These are phyloP conservation scores for Furcasterigmium sp. DNA, from an alignment of 2,329 filamentous ascomycete species.

Conservation along the genomic window DNA sequence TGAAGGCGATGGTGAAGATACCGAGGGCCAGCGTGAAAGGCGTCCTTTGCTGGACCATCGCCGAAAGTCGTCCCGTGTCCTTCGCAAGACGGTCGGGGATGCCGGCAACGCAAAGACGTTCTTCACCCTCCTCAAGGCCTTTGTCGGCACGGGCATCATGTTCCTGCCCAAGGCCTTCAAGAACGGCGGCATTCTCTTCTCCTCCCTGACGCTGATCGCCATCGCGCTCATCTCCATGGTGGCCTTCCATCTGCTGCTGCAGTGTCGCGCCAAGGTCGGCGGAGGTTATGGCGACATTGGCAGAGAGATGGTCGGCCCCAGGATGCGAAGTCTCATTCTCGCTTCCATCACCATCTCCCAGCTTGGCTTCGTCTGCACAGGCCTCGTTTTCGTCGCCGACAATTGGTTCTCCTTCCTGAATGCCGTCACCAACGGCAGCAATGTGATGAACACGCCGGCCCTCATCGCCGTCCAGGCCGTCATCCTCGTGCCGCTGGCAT, in stretches of 20 bases:
- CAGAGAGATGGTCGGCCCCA: constrained; percentile 56
- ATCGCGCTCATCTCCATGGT: constrained; percentile 63
- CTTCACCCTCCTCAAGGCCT: constrained; percentile 73
- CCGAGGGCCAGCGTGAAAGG: constrained; percentile 35
- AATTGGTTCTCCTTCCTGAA: constrained; percentile 64
- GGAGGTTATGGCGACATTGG: constrained; percentile 74
- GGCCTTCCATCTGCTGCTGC: constrained; percentile 67
- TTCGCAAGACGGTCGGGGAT: constrained; percentile 45
- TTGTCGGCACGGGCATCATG: constrained; percentile 77
- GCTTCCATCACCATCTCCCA: constrained; percentile 69
- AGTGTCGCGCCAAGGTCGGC: constrained; percentile 58
- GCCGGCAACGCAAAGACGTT: constrained; percentile 68
- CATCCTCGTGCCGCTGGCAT: constrained; percentile 59
- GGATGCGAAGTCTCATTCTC: constrained; percentile 61
- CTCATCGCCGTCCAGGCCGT: constrained; percentile 64
- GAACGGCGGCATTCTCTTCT: constrained; percentile 74
- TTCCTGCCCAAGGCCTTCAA: constrained; percentile 75
- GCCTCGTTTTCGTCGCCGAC: constrained; percentile 72
- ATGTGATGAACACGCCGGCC: constrained; percentile 46
- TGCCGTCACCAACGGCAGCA: constrained; percentile 48
- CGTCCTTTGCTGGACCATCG: constrained; percentile 53
- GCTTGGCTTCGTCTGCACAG: constrained; percentile 72
- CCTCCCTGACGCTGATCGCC: constrained; percentile 59
- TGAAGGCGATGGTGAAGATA: constrained; percentile 35
- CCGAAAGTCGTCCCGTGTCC: constrained; percentile 42